A percentile compares a stretch with the other conserved stretches of the same genome.
phyloP scores from a whole-genome alignment of 1,284 basidiomycete genomes.

The Malassezia sp. region DNA sequence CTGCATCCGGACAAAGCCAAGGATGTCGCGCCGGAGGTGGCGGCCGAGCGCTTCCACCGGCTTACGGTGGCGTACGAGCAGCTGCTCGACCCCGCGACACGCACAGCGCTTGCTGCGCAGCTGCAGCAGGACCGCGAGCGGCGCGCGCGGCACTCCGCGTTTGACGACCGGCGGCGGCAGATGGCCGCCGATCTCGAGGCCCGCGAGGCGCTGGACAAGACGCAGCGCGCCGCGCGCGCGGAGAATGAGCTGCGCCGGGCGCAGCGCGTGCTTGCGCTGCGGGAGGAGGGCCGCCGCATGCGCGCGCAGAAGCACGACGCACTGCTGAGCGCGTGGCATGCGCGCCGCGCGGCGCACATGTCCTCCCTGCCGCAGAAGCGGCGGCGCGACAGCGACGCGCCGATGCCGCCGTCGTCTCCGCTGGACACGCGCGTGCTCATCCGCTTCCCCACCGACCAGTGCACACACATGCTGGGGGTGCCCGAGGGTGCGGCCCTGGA shows the following conservation, averaged over 20 bases:
- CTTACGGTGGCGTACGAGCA: constrained; percentile 75
- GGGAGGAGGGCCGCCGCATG: constrained; percentile 21
- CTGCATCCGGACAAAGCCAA: constrained; percentile 40
- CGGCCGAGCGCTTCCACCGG: constrained; percentile 72
- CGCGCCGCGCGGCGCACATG: constrained; percentile 9
- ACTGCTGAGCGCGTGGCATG: constrained; percentile 20
- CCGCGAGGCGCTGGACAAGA: constrained; percentile 58
- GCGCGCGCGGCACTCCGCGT: constrained; percentile 61
- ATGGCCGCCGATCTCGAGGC: constrained; percentile 74
- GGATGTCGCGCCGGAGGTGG: constrained; percentile 32
- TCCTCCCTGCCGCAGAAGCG: constrained; percentile 14
- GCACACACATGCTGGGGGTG: constrained; percentile 15
- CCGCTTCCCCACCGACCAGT: constrained; percentile 30
- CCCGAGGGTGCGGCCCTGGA: constrained; percentile 7
- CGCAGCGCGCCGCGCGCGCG: background rate
- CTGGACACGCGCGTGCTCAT: constrained; percentile 28
- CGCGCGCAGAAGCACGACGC: constrained; percentile 17
- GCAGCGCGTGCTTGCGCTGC: constrained; percentile 16
- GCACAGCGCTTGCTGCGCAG: constrained; percentile 70
- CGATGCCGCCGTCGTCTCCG: constrained; percentile 20
- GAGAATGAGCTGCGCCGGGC: background rate
- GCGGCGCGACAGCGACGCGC: constrained; percentile 8
- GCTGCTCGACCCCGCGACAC: constrained; percentile 67
- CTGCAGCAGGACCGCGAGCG: constrained; percentile 61
- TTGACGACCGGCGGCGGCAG: constrained; percentile 65